Evolutionary conservation across 345 rosid genomes (phyloP).

Genomic region (Rhodomyrtus tomentosa): DNA sequence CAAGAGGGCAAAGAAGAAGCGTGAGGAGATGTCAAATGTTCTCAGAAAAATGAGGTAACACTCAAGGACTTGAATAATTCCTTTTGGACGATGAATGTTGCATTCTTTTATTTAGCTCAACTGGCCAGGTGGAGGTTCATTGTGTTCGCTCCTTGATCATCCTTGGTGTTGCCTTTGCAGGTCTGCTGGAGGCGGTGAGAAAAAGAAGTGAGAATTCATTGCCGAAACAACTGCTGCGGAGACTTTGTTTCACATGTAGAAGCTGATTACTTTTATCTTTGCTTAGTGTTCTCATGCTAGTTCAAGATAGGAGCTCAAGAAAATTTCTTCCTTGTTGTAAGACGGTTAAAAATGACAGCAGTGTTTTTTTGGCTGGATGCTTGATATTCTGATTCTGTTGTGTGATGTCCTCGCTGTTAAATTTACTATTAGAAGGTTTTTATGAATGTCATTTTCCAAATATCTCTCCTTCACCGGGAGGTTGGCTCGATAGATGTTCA

Average conservation of each 20-base stretch:
- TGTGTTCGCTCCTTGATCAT: background rate
- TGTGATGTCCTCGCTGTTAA: background rate
- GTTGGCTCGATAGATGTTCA: background rate
- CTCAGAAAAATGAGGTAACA: constrained; percentile 70
- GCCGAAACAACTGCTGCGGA: background rate
- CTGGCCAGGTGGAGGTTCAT: background rate
- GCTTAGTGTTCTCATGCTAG: background rate
- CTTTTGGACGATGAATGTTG: background rate
- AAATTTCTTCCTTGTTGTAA: background rate
- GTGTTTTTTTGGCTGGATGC: background rate
- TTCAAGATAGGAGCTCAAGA: background rate
- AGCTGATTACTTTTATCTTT: background rate
- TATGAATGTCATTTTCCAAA: background rate
- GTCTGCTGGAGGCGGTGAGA: constrained; percentile 15
- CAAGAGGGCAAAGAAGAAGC: constrained; percentile 89
- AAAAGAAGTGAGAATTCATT: constrained; percentile 2
- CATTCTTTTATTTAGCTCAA: background rate
- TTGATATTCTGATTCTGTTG: background rate
- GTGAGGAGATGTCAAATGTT: constrained; percentile 77
- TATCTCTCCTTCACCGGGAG: background rate
- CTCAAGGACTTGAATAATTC: background rate
- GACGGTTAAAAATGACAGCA: background rate
- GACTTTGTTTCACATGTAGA: background rate
- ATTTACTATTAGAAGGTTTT: background rate
- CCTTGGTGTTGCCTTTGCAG: background rate